Evolutionary conservation across 1,284 basidiomycete species (phyloP), one percentile per base, ranked within the genome.

Genomic region (Fomitiporia mediterranea): DNA sequence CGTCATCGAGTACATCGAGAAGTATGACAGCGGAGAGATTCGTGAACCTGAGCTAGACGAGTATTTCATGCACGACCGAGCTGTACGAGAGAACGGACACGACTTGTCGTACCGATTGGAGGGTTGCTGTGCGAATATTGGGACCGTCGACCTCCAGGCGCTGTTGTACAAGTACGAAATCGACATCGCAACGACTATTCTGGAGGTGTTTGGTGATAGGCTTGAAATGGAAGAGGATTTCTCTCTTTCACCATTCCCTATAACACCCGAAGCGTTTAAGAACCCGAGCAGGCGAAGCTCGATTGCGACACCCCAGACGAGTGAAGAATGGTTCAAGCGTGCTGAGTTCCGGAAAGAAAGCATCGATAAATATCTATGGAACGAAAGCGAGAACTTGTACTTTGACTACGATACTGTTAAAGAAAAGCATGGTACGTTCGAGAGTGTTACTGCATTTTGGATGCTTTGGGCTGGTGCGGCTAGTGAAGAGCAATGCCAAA

Each of bases 21-120:
- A 88, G 68, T 99, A 99, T 77, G 97, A 95, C 69, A 81, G 88
- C 49, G 91, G 90, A 11, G 71, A 81, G 47, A 76, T 98, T 66
- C 78, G 84, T 62, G 95, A 97, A 72, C 94, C 95, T 5, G 82
- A 79, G 60, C 82, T 99, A 4, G 96, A 99, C 73, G 94, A 94
- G 66, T 99, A 98, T 77, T 98, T 99, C 79, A 71, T 95, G 64
- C 96, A 99, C 72, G 96, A 99, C 70, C 91, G 95, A 58, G 83
- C 92, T 2, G 94, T 98, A 40, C 88, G 94, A 53, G 92, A 95
- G 74, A 91, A 88, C 28, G 96, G 96, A 28, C 96, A 99, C 72
- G 96, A 99, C 72, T 99, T 96, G 58, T 91, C 94, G 2, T 99
- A 98, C 72, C 86, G 97, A 9, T 90, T 98, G 67, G 96, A 99